Evolutionary conservation across 148 eudicot species (phyloP).

Genomic region (Persicaria tinctoria): DNA sequence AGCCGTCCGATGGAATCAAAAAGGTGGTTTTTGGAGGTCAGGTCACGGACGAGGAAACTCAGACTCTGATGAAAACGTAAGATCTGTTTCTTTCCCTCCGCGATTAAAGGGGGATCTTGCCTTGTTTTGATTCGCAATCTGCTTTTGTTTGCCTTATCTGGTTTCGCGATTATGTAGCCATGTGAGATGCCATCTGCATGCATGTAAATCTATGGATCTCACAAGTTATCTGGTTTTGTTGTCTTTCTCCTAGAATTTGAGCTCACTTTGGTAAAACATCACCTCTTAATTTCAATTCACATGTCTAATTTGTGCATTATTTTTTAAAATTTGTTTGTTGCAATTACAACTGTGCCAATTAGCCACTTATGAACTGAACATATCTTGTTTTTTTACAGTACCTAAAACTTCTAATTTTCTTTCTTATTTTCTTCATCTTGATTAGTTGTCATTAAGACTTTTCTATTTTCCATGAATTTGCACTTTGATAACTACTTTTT

Average conservation of each 20-base stretch:
- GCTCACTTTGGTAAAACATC: neutral
- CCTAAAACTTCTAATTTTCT: neutral
- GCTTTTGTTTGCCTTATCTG: neutral
- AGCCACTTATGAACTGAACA: neutral
- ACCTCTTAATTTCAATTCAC: neutral
- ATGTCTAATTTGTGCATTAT: neutral
- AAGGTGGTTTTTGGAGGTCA: slow-evolving; percentile 87
- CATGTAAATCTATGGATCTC: neutral
- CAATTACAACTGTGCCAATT: neutral
- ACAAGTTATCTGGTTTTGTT: neutral
- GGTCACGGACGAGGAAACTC: slow-evolving; percentile 72
- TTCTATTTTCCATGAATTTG: neutral
- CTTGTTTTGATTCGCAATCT: neutral
- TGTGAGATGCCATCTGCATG: neutral
- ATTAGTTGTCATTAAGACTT: neutral
- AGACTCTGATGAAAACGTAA: slow-evolving; percentile 54
- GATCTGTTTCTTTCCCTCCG: slow-evolving; percentile 17
- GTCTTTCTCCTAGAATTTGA: neutral
- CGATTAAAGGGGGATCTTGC: neutral
- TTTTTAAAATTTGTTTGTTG: neutral
- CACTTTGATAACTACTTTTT: neutral
- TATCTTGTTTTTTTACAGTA: neutral
- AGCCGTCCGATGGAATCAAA: slow-evolving; percentile 86
- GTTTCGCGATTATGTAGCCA: neutral
- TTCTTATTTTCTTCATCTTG: neutral